Evolutionary conservation across 1,284 basidiomycete genomes (phyloP).

Genomic region (Inonotus obliquus): DNA sequence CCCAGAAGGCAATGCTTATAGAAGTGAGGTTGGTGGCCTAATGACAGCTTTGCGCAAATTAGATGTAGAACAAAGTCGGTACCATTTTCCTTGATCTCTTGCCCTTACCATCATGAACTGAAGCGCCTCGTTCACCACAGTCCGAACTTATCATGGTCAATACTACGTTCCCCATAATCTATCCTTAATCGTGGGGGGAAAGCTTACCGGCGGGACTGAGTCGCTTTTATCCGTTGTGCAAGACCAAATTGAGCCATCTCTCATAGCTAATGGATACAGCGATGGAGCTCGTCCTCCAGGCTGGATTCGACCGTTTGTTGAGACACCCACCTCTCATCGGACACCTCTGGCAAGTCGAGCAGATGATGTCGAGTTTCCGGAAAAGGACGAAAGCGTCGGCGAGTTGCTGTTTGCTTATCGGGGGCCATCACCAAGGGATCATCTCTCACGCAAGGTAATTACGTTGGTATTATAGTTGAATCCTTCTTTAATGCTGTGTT

Average conservation of each 20-base stretch:
- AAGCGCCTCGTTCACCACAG: constrained; percentile 34
- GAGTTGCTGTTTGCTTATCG: constrained; percentile 81
- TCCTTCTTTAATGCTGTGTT: constrained; percentile 1
- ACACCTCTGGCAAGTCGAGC: constrained; percentile 50
- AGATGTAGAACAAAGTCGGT: constrained; percentile 84
- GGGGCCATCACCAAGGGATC: constrained; percentile 73
- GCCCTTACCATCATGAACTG: background rate
- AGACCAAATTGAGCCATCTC: constrained; percentile 75
- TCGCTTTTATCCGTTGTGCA: constrained; percentile 77
- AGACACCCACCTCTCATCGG: constrained; percentile 73
- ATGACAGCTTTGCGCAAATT: constrained; percentile 89
- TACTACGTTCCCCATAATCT: constrained; percentile 97
- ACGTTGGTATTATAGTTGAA: background rate
- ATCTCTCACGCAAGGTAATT: constrained; percentile 68
- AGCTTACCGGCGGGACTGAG: constrained; percentile 64
- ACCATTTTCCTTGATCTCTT: background rate
- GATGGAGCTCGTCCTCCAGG: constrained; percentile 63
- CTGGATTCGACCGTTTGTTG: constrained; percentile 94
- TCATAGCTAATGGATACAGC: constrained; percentile 71
- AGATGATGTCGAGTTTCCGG: constrained; percentile 90
- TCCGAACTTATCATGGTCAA: constrained; percentile 84
- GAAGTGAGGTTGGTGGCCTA: constrained; percentile 95
- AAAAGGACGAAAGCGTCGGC: constrained; percentile 93
- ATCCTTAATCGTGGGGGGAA: constrained; percentile 78
- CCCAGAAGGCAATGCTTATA: constrained; percentile 81